Evolutionary conservation across 1,139 yeast species (phyloP).

Genomic region (Yamadazyma songkhlaensis): DNA sequence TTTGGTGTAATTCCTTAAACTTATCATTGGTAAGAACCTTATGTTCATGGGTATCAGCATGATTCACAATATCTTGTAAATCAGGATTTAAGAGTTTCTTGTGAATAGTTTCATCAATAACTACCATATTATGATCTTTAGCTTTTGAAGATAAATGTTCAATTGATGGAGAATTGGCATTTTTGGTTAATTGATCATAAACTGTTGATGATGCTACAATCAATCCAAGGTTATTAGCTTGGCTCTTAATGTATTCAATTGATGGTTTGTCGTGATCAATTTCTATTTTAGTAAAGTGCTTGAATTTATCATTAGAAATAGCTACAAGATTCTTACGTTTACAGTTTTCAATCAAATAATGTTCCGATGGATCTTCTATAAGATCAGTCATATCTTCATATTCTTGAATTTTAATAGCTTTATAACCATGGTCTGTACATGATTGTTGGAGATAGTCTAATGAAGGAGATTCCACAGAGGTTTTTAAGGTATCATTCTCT

Average conservation of each 20-base stretch:
- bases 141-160: conserved; percentile 32
- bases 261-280: conserved; percentile 29
- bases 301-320: conserved; percentile 22
- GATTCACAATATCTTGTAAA: conserved; percentile 14
- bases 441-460: conserved; percentile 18
- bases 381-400: conserved; percentile 4
- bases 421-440: conserved; percentile 9
- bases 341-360: conserved; percentile 26
- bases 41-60: conserved; percentile 9
- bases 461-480: conserved; percentile 13
- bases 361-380: conserved; percentile 24
- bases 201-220: conserved; percentile 27
- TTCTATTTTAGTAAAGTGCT: conserved; percentile 19
- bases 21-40: conserved; percentile 6
- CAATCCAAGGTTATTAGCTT: conserved; percentile 33
- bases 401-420: conserved; percentile 4
- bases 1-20: conserved; percentile 6
- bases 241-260: conserved; percentile 21
- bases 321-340: conserved; percentile 23
- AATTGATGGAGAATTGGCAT: conserved; percentile 19
- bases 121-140: conserved; percentile 14
- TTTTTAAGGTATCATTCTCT: too few relatives aligned
- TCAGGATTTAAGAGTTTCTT: conserved; percentile 18
- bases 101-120: conserved; percentile 18
- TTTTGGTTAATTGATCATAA: conserved; percentile 27